Percentiles rank a stretch among this genome's conserved stretches.
Conservation (phyloP, 768 basidiomycete genomes). For the Gymnopilus dilepis region DNA sequence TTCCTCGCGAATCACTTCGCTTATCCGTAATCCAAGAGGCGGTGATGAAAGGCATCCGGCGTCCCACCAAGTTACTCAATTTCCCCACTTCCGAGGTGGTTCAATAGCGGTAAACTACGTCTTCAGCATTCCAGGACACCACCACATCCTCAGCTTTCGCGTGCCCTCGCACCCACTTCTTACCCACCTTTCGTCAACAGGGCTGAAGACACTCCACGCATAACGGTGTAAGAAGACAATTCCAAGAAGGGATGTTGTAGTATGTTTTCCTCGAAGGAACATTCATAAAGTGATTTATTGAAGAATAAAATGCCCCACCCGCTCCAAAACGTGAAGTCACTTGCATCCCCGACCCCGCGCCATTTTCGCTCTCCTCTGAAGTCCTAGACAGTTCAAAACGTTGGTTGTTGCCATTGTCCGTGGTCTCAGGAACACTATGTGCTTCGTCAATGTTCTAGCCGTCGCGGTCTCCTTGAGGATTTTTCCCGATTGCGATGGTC, state of each 20-base stretch:
- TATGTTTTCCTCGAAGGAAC: neutral
- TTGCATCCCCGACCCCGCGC: neutral
- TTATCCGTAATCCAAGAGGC: no score
- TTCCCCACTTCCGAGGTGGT: neutral
- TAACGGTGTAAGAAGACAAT: neutral
- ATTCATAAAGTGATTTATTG: neutral
- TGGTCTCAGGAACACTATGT: no score
- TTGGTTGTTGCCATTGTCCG: no score
- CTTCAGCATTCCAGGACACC: neutral
- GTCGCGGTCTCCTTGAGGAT: no score
- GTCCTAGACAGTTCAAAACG: neutral
- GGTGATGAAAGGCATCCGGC: no score
- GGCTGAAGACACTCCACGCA: neutral
- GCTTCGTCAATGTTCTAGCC: no score
- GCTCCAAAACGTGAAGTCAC: conserved; percentile 1
- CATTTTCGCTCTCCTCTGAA: neutral
- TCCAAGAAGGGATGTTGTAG: neutral
- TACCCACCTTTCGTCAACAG: conserved; percentile 2
- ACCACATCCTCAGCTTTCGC: neutral
- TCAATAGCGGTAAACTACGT: neutral
- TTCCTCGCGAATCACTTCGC: no score
- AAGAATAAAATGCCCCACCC: neutral
- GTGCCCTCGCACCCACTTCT: neutral
- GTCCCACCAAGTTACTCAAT: no score
- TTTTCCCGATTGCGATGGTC: no score